Percentiles rank a stretch among this genome's conserved stretches.
phyloP scores from a whole-genome alignment of 805 yeast genomes.

The Alloascoidea africana region DNA sequence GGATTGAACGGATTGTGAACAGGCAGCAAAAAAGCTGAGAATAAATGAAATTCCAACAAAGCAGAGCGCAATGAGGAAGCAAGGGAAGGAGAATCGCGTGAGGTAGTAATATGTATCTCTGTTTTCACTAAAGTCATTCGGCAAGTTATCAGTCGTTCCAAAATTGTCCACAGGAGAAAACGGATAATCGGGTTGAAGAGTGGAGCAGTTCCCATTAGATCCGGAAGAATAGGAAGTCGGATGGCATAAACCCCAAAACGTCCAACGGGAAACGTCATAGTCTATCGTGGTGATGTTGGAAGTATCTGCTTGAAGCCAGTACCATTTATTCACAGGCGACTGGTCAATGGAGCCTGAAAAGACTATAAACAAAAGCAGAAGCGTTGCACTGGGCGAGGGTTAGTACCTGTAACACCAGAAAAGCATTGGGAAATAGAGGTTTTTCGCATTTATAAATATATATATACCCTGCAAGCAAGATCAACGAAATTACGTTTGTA shows the following conservation, averaged over 20 bases:
- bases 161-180: constrained; percentile 74
- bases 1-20: background rate
- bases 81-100: constrained; percentile 55
- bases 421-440: too few species aligned
- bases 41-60: constrained; percentile 35
- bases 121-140: constrained; percentile 31
- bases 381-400: constrained; percentile 21
- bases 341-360: constrained; percentile 45
- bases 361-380: constrained; percentile 45
- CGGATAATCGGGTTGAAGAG: constrained; percentile 60
- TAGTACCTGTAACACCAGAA: too few species aligned
- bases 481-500: too few species aligned
- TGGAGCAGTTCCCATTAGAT: constrained; percentile 32
- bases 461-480: too few species aligned
- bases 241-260: constrained; percentile 58
- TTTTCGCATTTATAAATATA: too few species aligned
- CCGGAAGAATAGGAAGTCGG: constrained; percentile 31
- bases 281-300: constrained; percentile 26
- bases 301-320: constrained; percentile 74
- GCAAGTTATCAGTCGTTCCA: constrained; percentile 34
- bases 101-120: constrained; percentile 45
- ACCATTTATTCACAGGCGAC: constrained; percentile 47
- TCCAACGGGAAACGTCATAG: constrained; percentile 55
- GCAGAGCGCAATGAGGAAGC: constrained; percentile 39
- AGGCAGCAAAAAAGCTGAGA: background rate